A percentile compares a stretch with the other conserved stretches of the same genome.
Evolutionary conservation across 768 basidiomycete genomes (phyloP).

Genomic region (Scleroderma bovista): DNA sequence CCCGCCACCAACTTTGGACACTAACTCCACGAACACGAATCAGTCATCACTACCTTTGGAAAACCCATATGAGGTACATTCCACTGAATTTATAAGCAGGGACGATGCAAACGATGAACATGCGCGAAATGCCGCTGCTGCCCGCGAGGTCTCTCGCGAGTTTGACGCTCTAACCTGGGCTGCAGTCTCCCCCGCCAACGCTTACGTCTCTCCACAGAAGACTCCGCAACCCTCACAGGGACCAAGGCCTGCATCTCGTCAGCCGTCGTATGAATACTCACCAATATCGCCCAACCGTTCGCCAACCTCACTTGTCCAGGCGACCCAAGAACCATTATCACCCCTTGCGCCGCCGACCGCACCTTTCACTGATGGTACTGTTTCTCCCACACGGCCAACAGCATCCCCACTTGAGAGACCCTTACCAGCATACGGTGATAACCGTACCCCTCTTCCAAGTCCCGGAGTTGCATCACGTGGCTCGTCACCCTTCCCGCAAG

Average conservation of each 20-base stretch:
- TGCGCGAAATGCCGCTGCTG: constrained; percentile 60
- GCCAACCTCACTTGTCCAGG: constrained; percentile 6
- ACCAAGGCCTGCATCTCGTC: too few species aligned
- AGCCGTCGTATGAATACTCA: too few species aligned
- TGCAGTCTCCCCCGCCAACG: constrained; percentile 17
- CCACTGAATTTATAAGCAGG: constrained; percentile 15
- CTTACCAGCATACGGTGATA: constrained; percentile 15
- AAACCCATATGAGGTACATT: constrained; percentile 3
- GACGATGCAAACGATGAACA: constrained; percentile 40
- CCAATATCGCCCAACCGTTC: background rate
- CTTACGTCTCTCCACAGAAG: constrained; percentile 13
- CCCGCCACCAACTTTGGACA: constrained; percentile 35
- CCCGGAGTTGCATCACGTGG: constrained; percentile 4
- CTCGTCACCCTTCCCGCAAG: constrained; percentile 1
- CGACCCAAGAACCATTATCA: constrained; percentile 15
- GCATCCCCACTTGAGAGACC: constrained; percentile 18
- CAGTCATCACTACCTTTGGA: constrained; percentile 2
- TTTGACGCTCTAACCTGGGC: constrained; percentile 49
- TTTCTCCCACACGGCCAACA: constrained; percentile 34
- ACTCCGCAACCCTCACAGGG: constrained; percentile 1
- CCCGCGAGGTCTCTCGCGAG: constrained; percentile 61
- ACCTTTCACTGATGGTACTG: constrained; percentile 34
- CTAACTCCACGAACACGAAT: constrained; percentile 9
- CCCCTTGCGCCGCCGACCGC: constrained; percentile 33
- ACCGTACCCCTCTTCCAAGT: constrained; percentile 15